Base-by-base conservation (phyloP, 1,139 yeast species). In the Nakaseomyces sp. region DNA sequence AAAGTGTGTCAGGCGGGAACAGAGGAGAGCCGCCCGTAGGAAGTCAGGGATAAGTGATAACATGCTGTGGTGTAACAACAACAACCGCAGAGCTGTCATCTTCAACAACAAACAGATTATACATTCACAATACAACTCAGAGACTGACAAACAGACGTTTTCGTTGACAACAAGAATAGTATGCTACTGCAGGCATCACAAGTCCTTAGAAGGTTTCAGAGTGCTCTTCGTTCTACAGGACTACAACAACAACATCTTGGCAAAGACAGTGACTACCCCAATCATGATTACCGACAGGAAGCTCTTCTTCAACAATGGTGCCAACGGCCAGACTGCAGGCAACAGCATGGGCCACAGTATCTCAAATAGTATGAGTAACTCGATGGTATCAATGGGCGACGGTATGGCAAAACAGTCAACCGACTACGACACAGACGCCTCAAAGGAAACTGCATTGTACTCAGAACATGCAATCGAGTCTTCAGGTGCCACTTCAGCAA, bases 141-240 rank as follows among this genome's bases (percentile, higher is more conserved):
- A 33, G 20, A 15, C 26, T 6, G 54, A 43, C 37, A 48, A 43
- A 33, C 68, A 79, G 52, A 70, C 73, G 10, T 66, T 89, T 44
- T 94, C 85, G 45, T 68, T 91, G 25, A 81, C 89, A 28, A 81
- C 95, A 12, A 76, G 98, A 66, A 79, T 91, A 37, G 91, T 91
- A 8, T 91, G 98, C 63, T 91, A 91, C 64, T 89, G 96, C 66
- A 79, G 97, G 54, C 98, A 91, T 64, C 97, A 91, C 64, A 78
- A 79, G 53, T 95, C 89, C 50, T 70, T 79, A 24, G 76, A 75
- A 43, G 97, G 97, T 1, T 91, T 88, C 67, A 66, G 67, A 54
- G 69, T 89, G 32, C 68, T 88, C 38, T 79, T 88, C 53, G 79
- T 87, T 4, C 62, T 88, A 38, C 79, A 77, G 49, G 78, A 89